These are phyloP conservation scores for Cutaneotrichosporon cavernicola DNA, from an alignment of 1,284 basidiomycete genomes.

Conservation along the genomic window DNA sequence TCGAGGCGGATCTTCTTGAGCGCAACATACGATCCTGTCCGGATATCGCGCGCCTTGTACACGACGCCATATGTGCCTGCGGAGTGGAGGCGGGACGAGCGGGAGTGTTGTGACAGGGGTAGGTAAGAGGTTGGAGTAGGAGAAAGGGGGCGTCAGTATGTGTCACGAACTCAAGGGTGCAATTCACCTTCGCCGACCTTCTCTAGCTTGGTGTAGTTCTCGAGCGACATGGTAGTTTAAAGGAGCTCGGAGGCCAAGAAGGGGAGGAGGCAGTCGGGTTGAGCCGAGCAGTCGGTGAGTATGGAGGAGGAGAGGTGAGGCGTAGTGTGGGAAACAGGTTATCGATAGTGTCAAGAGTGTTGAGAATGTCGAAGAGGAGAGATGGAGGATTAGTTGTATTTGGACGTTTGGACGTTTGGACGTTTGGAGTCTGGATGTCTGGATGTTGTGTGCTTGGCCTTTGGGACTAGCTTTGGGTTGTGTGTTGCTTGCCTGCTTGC, in stretches of 20 bases:
- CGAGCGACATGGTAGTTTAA: conserved; percentile 43
- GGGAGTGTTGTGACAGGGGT: not conserved
- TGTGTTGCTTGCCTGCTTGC: not conserved
- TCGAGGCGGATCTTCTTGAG: conserved; percentile 97
- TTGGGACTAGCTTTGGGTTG: not conserved
- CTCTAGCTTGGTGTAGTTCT: conserved; percentile 67
- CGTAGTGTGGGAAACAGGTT: not conserved
- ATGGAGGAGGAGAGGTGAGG: too few relatives aligned
- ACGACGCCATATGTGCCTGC: conserved; percentile 98
- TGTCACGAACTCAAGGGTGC: not conserved
- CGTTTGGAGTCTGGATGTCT: not conserved
- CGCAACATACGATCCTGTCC: conserved; percentile 76
- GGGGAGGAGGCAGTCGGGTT: not conserved
- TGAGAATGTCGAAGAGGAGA: conserved; percentile 1
- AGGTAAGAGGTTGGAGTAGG: not conserved
- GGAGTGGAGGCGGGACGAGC: not conserved
- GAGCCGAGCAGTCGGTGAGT: not conserved
- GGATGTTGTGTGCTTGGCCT: not conserved
- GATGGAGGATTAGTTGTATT: not conserved
- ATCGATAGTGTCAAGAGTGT: not conserved
- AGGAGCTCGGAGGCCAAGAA: not conserved
- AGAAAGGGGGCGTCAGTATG: not conserved
- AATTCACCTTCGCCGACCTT: conserved; percentile 66
- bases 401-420: not conserved
- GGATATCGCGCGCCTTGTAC: conserved; percentile 83